phyloP scores from a whole-genome alignment of 1,284 basidiomycete species.

The Blastosporella zonata region DNA sequence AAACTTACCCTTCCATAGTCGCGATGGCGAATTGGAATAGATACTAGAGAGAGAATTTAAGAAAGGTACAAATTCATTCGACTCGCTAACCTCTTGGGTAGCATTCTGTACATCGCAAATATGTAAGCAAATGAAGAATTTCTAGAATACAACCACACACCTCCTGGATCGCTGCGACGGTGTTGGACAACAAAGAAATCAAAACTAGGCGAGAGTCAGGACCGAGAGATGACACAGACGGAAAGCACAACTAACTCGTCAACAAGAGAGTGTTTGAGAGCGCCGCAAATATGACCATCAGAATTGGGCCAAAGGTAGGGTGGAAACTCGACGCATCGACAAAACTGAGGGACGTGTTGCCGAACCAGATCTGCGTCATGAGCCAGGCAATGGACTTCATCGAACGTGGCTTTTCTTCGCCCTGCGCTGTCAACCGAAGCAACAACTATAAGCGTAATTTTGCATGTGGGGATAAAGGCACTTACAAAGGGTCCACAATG shows the following conservation, averaged over 20 bases:
- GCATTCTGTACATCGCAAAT: constrained; percentile 56
- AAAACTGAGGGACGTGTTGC: constrained; percentile 74
- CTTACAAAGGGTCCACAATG: constrained; percentile 74
- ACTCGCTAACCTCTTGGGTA: constrained; percentile 63
- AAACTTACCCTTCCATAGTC: constrained; percentile 80
- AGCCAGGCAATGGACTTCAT: constrained; percentile 74
- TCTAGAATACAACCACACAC: constrained; percentile 40
- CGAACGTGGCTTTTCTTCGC: constrained; percentile 20
- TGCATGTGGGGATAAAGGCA: not conserved
- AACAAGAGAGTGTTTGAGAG: constrained; percentile 76
- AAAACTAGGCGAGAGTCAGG: constrained; percentile 54
- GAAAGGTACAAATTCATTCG: not conserved
- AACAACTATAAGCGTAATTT: constrained; percentile 12
- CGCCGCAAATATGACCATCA: constrained; percentile 85
- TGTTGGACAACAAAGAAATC: constrained; percentile 85
- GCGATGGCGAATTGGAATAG: constrained; percentile 85
- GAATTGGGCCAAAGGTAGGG: constrained; percentile 78
- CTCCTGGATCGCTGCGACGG: constrained; percentile 76
- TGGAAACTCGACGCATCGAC: constrained; percentile 74
- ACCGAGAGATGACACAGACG: constrained; percentile 9
- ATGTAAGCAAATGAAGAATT: not conserved
- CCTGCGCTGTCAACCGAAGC: constrained; percentile 9
- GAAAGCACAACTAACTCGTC: constrained; percentile 56
- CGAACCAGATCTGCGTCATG: constrained; percentile 84
- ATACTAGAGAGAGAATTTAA: constrained; percentile 52